A percentile compares a stretch with the other conserved stretches of the same genome.
Conservation (phyloP, 1,139 yeast species). For the Scheffersomyces titani region DNA sequence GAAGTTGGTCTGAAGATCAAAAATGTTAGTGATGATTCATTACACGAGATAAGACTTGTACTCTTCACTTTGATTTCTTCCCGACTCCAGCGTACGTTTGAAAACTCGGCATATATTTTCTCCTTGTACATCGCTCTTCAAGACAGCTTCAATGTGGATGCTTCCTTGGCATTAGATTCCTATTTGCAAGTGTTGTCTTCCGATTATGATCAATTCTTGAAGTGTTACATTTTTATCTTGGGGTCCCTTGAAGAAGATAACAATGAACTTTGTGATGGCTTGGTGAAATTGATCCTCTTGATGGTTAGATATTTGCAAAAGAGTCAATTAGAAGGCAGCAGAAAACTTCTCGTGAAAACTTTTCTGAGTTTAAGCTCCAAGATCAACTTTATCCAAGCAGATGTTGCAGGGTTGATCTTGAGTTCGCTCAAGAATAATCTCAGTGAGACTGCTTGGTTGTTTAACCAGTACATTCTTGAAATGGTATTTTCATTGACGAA, state of each 20-base stretch:
- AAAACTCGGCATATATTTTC: not conserved
- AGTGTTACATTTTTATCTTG: constrained; percentile 1
- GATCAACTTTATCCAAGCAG: constrained; percentile 4
- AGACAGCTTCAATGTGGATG: not conserved
- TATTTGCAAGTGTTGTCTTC: constrained; percentile 6
- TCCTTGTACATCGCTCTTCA: not conserved
- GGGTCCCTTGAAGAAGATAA: constrained; percentile 1
- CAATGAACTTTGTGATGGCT: not conserved
- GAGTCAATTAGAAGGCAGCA: constrained; percentile 5
- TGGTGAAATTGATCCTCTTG: not conserved
- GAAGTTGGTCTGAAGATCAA: not conserved
- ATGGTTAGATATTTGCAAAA: constrained; percentile 5
- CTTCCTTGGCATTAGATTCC: not conserved
- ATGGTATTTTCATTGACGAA: constrained; percentile 40
- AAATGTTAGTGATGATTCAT: not conserved
- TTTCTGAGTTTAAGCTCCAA: constrained; percentile 9
- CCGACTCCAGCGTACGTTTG: not conserved
- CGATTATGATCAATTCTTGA: not conserved
- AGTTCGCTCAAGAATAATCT: constrained; percentile 37
- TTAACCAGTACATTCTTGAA: constrained; percentile 73
- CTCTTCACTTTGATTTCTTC: not conserved
- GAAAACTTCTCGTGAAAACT: constrained; percentile 12
- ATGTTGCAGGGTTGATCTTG: constrained; percentile 12
- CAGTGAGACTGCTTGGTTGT: constrained; percentile 54
- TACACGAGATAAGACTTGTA: not conserved